phyloP scores from a whole-genome alignment of 2,329 filamentous ascomycete genomes.

The Verticillium zaregamsianum region DNA sequence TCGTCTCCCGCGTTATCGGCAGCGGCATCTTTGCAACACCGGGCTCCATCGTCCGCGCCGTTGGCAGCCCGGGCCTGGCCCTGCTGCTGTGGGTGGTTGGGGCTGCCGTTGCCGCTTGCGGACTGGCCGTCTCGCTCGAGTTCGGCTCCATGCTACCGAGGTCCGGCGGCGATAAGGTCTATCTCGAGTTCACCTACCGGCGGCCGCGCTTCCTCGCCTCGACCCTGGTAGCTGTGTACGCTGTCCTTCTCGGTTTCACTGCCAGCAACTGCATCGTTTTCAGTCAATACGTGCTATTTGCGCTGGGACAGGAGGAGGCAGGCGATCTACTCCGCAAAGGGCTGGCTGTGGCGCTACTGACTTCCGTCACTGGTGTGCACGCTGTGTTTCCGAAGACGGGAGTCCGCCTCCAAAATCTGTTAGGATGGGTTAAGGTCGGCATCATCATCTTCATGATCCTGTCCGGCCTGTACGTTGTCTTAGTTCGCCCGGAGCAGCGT shows the following conservation, averaged over 20 bases:
- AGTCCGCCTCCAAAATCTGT: slow-evolving; percentile 53
- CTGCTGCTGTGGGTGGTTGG: slow-evolving; percentile 61
- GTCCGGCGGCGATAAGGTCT: slow-evolving; percentile 66
- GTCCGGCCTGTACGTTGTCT: slow-evolving; percentile 55
- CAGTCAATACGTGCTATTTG: slow-evolving; percentile 60
- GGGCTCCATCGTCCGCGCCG: slow-evolving; percentile 60
- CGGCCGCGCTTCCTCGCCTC: slow-evolving; percentile 60
- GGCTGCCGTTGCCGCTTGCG: slow-evolving; percentile 56
- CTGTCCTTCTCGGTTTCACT: slow-evolving; percentile 61
- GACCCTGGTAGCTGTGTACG: slow-evolving; percentile 59
- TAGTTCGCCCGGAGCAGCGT: slow-evolving; percentile 29
- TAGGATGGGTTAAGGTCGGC: slow-evolving; percentile 61
- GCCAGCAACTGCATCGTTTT: slow-evolving; percentile 69
- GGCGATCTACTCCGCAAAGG: slow-evolving; percentile 48
- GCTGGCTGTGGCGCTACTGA: slow-evolving; percentile 54
- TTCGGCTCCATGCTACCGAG: slow-evolving; percentile 68
- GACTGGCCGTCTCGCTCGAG: slow-evolving; percentile 59
- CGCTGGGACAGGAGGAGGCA: slow-evolving; percentile 44
- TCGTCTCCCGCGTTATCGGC: slow-evolving; percentile 65
- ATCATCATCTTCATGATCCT: slow-evolving; percentile 58
- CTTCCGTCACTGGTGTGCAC: slow-evolving; percentile 54
- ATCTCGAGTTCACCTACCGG: slow-evolving; percentile 65
- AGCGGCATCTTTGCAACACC: slow-evolving; percentile 71
- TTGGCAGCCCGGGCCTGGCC: slow-evolving; percentile 62
- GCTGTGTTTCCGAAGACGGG: slow-evolving; percentile 53